Evolutionary conservation across 768 basidiomycete species (phyloP), one percentile per base, ranked within the genome.

Genomic region (Cyclocybe aegerita): DNA sequence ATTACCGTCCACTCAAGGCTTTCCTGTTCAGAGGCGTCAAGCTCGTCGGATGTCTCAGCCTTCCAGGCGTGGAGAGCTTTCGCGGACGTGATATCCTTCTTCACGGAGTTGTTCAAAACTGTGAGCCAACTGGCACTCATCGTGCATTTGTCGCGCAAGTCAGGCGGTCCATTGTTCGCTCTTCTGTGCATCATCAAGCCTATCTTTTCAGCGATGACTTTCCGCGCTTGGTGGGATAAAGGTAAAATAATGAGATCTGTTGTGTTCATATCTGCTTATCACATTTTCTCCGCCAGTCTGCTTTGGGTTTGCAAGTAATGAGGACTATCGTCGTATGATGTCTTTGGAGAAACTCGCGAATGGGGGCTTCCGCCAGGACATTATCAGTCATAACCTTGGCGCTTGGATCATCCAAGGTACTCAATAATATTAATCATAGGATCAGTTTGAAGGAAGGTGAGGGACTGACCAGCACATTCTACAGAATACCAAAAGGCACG

Each of bases 331-430:
- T 6, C 63, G 72, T 6, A 58, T 68, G 61, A 53, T 65, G n/a
- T 62, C 70, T 0, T 54, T 76, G 5, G 52, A 59, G 33, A 44
- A 46, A 10, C 56, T 76, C 16, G 62, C 60, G 2, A 50, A 49
- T 9, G 58, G 59, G 3, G 38, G 48, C 5, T 73, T 66, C 38
- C 53, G 67, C 37, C 65, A 72, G 39, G 74, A 76, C 53, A 64
- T 70, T 16, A 67, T 75, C 35, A 67, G 64, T 38, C 65, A 64
- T 3, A 65, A 70, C 34, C 50, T 76, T 15, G 55, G 50, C 0
- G 43, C 49, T 10, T 68, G 68, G 58, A 68, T 72, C 15, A 31
- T 64, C 1, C 16, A 53, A 31, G 63, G 71, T 70, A 46, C n/a
- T n/a, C n/a, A n/a, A n/a, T n/a, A n/a, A n/a, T n/a, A n/a, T 15